These are phyloP conservation scores for Linanthus parryae DNA, from an alignment of 148 eudicot genomes.

Conservation along the genomic window DNA sequence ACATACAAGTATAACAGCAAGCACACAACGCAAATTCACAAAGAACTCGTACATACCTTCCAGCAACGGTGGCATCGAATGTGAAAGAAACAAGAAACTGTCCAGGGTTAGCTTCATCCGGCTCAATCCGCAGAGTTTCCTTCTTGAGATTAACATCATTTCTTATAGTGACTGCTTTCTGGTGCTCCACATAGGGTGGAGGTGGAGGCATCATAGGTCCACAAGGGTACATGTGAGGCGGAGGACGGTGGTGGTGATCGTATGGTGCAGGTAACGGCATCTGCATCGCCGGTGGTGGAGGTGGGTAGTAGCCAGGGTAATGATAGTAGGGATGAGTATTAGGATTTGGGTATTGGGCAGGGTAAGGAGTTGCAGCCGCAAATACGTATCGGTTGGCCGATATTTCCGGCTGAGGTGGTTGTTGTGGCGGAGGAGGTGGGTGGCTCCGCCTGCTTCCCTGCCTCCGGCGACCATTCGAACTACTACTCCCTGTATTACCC, in stretches of 20 bases:
- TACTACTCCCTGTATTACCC: slow-evolving; percentile 65
- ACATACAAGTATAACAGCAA: not conserved
- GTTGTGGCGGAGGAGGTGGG: slow-evolving; percentile 40
- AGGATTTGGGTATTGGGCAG: slow-evolving; percentile 52
- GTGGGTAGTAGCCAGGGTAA: slow-evolving; percentile 65
- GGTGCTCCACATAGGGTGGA: slow-evolving; percentile 70
- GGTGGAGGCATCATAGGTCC: slow-evolving; percentile 49
- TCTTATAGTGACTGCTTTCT: slow-evolving; percentile 85
- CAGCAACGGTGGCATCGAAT: slow-evolving; percentile 80
- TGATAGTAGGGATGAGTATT: slow-evolving; percentile 55
- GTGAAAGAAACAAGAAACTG: slow-evolving; percentile 73
- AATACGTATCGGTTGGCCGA: slow-evolving; percentile 56
- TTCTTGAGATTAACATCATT: slow-evolving; percentile 92
- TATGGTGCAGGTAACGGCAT: slow-evolving; percentile 70
- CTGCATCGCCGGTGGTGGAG: slow-evolving; percentile 40
- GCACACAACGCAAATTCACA: not conserved
- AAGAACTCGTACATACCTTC: slow-evolving; percentile 45
- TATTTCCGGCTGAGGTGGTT: slow-evolving; percentile 40
- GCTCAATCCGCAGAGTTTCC: slow-evolving; percentile 69
- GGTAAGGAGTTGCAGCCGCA: slow-evolving; percentile 77
- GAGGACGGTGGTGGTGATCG: slow-evolving; percentile 65
- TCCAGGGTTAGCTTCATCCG: slow-evolving; percentile 76
- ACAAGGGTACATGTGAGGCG: slow-evolving; percentile 46
- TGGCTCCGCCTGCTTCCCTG: slow-evolving; percentile 28
- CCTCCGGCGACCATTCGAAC: slow-evolving; percentile 44